Percentiles rank a stretch among this genome's conserved stretches.
Conservation (phyloP, 2,329 filamentous ascomycete genomes). For the Microascus cirrosus region DNA sequence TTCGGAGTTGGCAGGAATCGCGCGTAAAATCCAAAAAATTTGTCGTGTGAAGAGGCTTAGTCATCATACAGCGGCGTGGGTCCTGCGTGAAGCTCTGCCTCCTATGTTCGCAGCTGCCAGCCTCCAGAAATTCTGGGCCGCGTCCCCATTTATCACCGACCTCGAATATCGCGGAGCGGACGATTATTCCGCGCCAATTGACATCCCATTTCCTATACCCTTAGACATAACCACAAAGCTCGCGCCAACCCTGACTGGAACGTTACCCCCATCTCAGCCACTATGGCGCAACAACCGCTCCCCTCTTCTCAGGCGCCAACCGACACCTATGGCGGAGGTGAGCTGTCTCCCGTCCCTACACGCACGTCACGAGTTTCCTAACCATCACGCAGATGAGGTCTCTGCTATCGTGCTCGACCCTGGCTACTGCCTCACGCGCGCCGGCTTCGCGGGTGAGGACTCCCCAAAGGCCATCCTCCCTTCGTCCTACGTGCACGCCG, state of each 20-base stretch:
- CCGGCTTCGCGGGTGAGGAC: constrained; percentile 96
- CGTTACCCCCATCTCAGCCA: constrained; percentile 8
- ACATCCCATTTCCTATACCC: neutral
- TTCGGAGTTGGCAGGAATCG: neutral
- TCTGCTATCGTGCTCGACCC: constrained; percentile 94
- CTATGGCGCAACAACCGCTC: constrained; percentile 46
- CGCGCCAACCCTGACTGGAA: neutral
- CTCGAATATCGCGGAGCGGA: neutral
- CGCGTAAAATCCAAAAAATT: neutral
- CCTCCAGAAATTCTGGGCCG: neutral
- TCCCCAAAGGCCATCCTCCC: constrained; percentile 88
- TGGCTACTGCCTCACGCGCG: constrained; percentile 82
- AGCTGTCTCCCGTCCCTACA: constrained; percentile 6
- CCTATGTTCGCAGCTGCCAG: neutral
- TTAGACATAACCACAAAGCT: neutral
- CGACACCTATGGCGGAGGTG: constrained; percentile 54
- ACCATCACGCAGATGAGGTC: constrained; percentile 67
- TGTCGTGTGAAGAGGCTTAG: neutral
- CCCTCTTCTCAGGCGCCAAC: constrained; percentile 46
- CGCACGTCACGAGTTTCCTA: neutral
- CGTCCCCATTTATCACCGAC: neutral
- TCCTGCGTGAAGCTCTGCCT: neutral
- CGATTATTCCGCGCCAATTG: neutral
- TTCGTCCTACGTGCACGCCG: constrained; percentile 68
- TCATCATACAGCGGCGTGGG: neutral